These are phyloP conservation scores for Pythium rhizo-oryzae DNA, from an alignment of 352 stramenopile genomes.

Conservation along the genomic window DNA sequence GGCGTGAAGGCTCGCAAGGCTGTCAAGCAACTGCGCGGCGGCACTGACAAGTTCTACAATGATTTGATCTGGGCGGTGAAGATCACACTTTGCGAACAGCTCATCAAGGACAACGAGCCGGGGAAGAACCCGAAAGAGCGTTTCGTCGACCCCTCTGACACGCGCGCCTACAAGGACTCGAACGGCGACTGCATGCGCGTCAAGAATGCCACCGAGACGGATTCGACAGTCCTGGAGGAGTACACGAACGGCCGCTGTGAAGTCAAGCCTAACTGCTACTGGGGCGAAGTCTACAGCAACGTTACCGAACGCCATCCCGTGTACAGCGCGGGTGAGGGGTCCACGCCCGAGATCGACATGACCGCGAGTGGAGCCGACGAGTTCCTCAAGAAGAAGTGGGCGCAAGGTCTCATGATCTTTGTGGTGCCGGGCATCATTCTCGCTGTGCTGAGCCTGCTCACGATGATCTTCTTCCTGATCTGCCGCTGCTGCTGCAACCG, in stretches of 20 bases:
- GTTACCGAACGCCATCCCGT: conserved; percentile 36
- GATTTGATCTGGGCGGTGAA: conserved; percentile 59
- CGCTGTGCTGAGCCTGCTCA: conserved; percentile 58
- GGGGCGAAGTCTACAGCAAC: conserved; percentile 38
- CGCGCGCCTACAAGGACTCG: conserved; percentile 48
- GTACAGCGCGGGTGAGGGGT: conserved; percentile 37
- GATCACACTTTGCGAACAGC: conserved; percentile 52
- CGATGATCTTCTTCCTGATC: conserved; percentile 73
- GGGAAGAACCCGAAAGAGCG: conserved; percentile 29
- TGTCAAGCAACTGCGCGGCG: conserved; percentile 66
- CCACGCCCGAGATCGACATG: conserved; percentile 25
- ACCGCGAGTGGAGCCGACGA: conserved; percentile 32
- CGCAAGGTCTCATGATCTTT: conserved; percentile 52
- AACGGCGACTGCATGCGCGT: conserved; percentile 40
- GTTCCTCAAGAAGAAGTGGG: conserved; percentile 43
- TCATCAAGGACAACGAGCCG: conserved; percentile 25
- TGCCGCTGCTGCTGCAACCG: conserved; percentile 80
- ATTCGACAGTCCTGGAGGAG: conserved; percentile 29
- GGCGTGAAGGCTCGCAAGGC: conserved; percentile 52
- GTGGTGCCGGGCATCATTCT: conserved; percentile 61
- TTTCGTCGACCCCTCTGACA: conserved; percentile 37
- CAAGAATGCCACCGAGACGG: conserved; percentile 20
- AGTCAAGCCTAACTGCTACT: conserved; percentile 73
- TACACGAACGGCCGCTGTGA: conserved; percentile 49
- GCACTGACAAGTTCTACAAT: conserved; percentile 61